These are phyloP conservation scores for Phytophthora citricola DNA, from an alignment of 352 stramenopile genomes.

Conservation along the genomic window DNA sequence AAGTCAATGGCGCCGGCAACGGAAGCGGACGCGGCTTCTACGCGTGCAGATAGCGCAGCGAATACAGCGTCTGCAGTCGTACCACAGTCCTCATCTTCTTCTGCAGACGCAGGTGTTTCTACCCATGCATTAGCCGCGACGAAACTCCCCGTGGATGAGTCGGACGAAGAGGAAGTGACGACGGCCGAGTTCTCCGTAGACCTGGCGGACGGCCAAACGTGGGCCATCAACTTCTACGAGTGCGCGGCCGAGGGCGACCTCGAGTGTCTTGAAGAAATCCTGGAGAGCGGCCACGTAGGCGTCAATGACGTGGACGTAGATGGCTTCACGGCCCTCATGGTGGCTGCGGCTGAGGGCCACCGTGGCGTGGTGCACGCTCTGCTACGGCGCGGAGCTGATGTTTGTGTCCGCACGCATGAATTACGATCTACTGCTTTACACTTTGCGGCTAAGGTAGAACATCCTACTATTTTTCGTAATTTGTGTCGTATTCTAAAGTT, in stretches of 20 bases:
- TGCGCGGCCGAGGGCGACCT: slow-evolving; percentile 77
- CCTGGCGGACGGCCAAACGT: slow-evolving; percentile 59
- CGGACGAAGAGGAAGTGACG: slow-evolving; percentile 62
- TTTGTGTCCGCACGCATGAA: slow-evolving; percentile 72
- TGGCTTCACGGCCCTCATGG: slow-evolving; percentile 87
- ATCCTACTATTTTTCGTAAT: slow-evolving; percentile 10
- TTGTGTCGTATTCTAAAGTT: slow-evolving; percentile 2
- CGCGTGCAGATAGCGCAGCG: not conserved
- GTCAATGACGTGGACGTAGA: slow-evolving; percentile 84
- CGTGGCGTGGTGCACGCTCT: slow-evolving; percentile 61
- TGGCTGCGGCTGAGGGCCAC: slow-evolving; percentile 79
- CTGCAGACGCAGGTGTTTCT: slow-evolving; percentile 1
- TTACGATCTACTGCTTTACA: slow-evolving; percentile 79
- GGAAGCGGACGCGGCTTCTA: slow-evolving; percentile 2
- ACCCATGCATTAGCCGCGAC: not conserved
- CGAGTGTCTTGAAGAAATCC: slow-evolving; percentile 60
- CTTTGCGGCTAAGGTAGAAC: slow-evolving; percentile 80
- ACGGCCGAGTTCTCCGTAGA: slow-evolving; percentile 76
- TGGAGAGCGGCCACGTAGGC: slow-evolving; percentile 62
- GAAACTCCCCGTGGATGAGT: slow-evolving; percentile 6
- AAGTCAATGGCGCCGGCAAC: slow-evolving; percentile 20
- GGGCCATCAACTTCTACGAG: slow-evolving; percentile 76
- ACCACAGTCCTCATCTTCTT: slow-evolving; percentile 5
- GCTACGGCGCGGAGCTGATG: slow-evolving; percentile 63
- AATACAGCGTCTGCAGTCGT: slow-evolving; percentile 3